Base-by-base conservation (phyloP, 352 stramenopile genomes). In the Phytophthora tentaculata region DNA sequence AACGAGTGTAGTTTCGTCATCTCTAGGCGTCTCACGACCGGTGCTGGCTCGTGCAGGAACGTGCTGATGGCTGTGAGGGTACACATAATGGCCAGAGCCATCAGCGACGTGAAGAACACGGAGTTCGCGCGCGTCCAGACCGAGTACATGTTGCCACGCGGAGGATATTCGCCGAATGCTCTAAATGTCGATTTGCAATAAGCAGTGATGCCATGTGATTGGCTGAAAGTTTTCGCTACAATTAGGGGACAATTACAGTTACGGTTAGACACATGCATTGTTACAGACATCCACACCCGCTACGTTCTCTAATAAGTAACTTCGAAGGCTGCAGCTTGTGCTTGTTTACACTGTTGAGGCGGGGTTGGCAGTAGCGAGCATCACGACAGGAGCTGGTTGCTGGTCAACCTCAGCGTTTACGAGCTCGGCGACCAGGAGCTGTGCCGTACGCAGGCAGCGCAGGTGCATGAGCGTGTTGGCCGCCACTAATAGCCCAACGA, bases 91-190 rank as follows among this genome's bases (percentile, higher is more conserved):
- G 83, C 75, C 47, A 96, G 80, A 56, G 80, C 76, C 74, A 83
- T 89, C 26, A 96, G 78, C 66, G 88, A 91, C 76, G 80, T 79
- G 70, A 91, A 94, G 69, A 96, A 88, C 39, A 96, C 73, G 65
- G 86, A 77, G 67, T 96, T 96, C 53, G 82, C 84, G 56, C 88
- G 84, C 73, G 88, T 94, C 88, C 86, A 96, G 43, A 94, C 69
- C 71, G 88, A 94, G 76, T 96, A 89, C 88, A 96, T 96, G 51
- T 12, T 62, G 50, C 51, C 53, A 73, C 56, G 57, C 28, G 56
- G 57, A 56, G 52, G 60, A 63, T 66, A 43, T 55, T 69, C 12
- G 22, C n/a, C 56, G 55, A 54, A 9, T 63, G 58, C 19, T 19
- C n/a, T 24, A 50, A n/a, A 8, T 24, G 22, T 51, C 49, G 20